phyloP scores from a whole-genome alignment of 345 rosid species.

The Toxicodendron radicans region DNA sequence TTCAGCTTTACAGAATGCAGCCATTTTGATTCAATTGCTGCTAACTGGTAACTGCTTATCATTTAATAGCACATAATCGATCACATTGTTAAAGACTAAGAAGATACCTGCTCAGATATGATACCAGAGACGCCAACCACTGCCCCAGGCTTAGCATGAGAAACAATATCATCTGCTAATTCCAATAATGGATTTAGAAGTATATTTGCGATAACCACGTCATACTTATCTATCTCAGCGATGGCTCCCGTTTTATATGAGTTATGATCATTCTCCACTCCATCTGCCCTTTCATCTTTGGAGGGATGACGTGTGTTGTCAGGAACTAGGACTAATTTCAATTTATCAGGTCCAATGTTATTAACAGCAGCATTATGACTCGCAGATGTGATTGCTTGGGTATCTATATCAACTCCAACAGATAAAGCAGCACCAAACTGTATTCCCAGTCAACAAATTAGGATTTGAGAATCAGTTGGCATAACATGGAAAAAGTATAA shows the following conservation, averaged over 20 bases:
- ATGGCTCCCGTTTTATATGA: slow-evolving; percentile 22
- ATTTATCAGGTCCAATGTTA: slow-evolving; percentile 48
- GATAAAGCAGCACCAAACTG: slow-evolving; percentile 79
- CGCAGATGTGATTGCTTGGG: slow-evolving; percentile 60
- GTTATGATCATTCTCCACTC: slow-evolving; percentile 22
- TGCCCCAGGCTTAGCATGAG: slow-evolving; percentile 74
- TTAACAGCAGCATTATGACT: slow-evolving; percentile 63
- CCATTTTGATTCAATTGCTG: not conserved
- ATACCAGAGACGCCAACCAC: slow-evolving; percentile 66
- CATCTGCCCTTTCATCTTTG: slow-evolving; percentile 9
- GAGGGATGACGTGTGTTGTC: slow-evolving; percentile 23
- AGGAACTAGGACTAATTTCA: slow-evolving; percentile 50
- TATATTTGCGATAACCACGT: slow-evolving; percentile 76
- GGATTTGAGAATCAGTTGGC: slow-evolving; percentile 7
- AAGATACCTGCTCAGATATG: slow-evolving; percentile 72
- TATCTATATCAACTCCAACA: slow-evolving; percentile 75
- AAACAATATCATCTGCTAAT: slow-evolving; percentile 66
- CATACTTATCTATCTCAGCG: slow-evolving; percentile 42
- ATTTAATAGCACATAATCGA: not conserved
- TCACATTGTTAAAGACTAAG: not conserved
- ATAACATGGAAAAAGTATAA: not conserved
- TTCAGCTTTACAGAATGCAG: not conserved
- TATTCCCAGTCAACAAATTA: not conserved
- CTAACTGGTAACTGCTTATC: not conserved
- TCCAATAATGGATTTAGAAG: slow-evolving; percentile 76